Base-by-base conservation (phyloP, 148 eudicot species). In the Vaccinium macrocarpon region DNA sequence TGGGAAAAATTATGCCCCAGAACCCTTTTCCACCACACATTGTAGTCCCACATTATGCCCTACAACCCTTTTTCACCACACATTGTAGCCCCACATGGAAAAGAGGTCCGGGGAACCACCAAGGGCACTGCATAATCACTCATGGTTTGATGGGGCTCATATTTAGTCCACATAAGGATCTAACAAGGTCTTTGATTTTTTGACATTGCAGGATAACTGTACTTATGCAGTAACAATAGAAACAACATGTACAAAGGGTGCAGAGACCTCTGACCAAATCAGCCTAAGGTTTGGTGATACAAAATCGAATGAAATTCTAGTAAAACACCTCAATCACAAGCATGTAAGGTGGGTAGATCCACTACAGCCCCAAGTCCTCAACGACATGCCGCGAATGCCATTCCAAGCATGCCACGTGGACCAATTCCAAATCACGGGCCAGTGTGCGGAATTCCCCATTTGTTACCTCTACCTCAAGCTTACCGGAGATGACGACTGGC, bases 321-420 rank as follows among this genome's bases (percentile, higher is more conserved):
- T 91, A 32, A 88, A 79, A 73, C 87, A 81, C 51, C 87, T 92
- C 71, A 92, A 92, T 79, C 76, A 87, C 18, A 92, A 86, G 86
- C 90, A 77, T 6, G 82, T 89, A 11, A 90, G 82, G 55, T 56
- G 89, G 90, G 86, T 92, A 18, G 93, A 92, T 56, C 92, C 92
- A 49, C 74, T 92, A 73, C 79, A 86, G 46, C 93, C 92, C 7
- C 56, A 90, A 77, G 89, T 91, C 46, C 86, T 91, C 15, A 86
- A 91, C 38, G 93, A 92, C 81, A 84, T 89, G 29, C 91, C 92
- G 8, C 84, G 91, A 68, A 89, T 75, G 62, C 95, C 95, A 27
- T 92, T 93, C 51, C 92, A 89, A 82, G 91, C 95, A 55, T 93
- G 95, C 87, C 88, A 82, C 10, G 88, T 91, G 25, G 92, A 93